A percentile compares a stretch with the other conserved stretches of the same genome.
phyloP scores from a whole-genome alignment of 2,329 filamentous ascomycete genomes.

The Penicillium expansum region DNA sequence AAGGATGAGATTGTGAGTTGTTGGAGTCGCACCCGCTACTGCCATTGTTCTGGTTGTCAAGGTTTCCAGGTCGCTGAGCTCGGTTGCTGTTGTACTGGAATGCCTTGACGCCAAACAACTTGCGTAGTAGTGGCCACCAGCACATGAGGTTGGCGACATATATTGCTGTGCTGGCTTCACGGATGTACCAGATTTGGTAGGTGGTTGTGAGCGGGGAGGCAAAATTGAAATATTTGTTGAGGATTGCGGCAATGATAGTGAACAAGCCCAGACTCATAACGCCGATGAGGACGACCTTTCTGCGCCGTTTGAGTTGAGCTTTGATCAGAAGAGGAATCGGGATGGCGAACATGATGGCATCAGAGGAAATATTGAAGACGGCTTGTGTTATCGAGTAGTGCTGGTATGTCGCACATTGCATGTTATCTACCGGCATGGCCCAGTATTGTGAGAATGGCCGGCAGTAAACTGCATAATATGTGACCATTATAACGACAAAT shows the following conservation, averaged over 20 bases:
- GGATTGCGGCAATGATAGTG: slow-evolving; percentile 46
- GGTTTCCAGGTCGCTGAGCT: slow-evolving; percentile 15
- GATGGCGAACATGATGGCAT: slow-evolving; percentile 40
- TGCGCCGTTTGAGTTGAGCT: slow-evolving; percentile 34
- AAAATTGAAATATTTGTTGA: slow-evolving; percentile 50
- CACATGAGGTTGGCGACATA: slow-evolving; percentile 48
- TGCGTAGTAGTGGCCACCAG: slow-evolving; percentile 32
- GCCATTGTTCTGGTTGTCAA: slow-evolving; percentile 18
- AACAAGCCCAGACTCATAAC: slow-evolving; percentile 42
- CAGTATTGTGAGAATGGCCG: slow-evolving; percentile 51
- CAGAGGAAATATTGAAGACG: slow-evolving; percentile 46
- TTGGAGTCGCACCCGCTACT: slow-evolving; percentile 14
- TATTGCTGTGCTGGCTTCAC: slow-evolving; percentile 41
- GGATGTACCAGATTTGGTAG: slow-evolving; percentile 46
- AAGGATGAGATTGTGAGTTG: slow-evolving; percentile 20
- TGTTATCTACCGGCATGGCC: slow-evolving; percentile 45
- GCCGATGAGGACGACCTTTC: slow-evolving; percentile 35
- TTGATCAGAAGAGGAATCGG: slow-evolving; percentile 38
- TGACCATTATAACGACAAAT: slow-evolving; percentile 50
- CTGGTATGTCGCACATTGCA: slow-evolving; percentile 43
- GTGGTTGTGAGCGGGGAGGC: slow-evolving; percentile 35
- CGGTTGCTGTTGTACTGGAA: slow-evolving; percentile 29
- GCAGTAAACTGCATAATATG: slow-evolving; percentile 51
- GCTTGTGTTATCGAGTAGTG: slow-evolving; percentile 44
- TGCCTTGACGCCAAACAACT: slow-evolving; percentile 29